phyloP scores from a whole-genome alignment of 1,139 yeast species.

The Yamadazyma blattariae region DNA sequence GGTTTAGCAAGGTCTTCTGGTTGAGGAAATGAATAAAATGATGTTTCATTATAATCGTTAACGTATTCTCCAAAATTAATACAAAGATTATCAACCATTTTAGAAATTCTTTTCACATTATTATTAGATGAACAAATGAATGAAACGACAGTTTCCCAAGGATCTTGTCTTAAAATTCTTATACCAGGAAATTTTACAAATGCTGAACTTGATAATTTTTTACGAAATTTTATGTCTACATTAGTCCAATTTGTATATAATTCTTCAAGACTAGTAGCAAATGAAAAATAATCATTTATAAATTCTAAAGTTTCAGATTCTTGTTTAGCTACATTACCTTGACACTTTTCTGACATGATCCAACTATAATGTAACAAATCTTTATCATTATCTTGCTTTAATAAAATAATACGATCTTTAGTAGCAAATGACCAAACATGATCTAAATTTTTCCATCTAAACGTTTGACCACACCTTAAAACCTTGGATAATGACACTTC shows the following conservation, averaged over 20 bases:
- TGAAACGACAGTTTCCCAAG: slow-evolving; percentile 91
- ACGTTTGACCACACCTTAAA: slow-evolving; percentile 86
- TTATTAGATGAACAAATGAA: slow-evolving; percentile 96
- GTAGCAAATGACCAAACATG: slow-evolving; percentile 61
- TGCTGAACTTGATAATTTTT: slow-evolving; percentile 26
- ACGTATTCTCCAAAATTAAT: slow-evolving; percentile 65
- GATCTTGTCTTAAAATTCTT: slow-evolving; percentile 85
- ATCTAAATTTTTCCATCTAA: slow-evolving; percentile 63
- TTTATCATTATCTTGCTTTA: slow-evolving; percentile 43
- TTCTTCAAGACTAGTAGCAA: slow-evolving; percentile 50
- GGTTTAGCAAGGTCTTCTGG: slow-evolving; percentile 48
- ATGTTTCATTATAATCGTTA: slow-evolving; percentile 51
- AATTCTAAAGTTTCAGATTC: slow-evolving; percentile 38
- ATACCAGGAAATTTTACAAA: slow-evolving; percentile 61
- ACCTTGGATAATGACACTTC: slow-evolving; percentile 70
- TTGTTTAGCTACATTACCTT: slow-evolving; percentile 4
- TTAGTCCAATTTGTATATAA: slow-evolving; percentile 63
- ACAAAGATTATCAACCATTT: slow-evolving; percentile 86
- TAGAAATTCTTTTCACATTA: slow-evolving; percentile 88
- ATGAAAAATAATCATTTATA: slow-evolving; percentile 67
- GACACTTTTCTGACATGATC: slow-evolving; percentile 16
- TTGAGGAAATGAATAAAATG: slow-evolving; percentile 73
- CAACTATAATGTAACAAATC: slow-evolving; percentile 27
- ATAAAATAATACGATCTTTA: slow-evolving; percentile 45
- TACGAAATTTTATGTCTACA: slow-evolving; percentile 48